A percentile compares a stretch with the other conserved stretches of the same genome.
Conservation (phyloP, 345 rosid species). For the Hibiscus trionum region DNA sequence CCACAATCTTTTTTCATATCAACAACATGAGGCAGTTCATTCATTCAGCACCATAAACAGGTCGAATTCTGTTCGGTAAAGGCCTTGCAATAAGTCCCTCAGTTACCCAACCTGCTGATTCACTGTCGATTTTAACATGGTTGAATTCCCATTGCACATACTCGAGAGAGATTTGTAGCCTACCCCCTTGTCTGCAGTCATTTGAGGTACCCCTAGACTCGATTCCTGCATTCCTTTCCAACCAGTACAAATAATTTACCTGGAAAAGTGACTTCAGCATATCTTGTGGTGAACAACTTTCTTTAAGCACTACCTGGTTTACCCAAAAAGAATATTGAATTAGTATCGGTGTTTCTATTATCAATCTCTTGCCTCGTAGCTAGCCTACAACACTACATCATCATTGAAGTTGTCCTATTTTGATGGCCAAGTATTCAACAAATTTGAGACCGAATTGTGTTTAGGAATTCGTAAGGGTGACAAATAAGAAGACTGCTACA, state of each 20-base stretch:
- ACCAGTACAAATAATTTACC: conserved; percentile 87
- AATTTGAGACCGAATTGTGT: not conserved
- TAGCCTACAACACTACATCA: not conserved
- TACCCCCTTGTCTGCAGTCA: conserved; percentile 75
- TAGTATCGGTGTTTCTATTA: not conserved
- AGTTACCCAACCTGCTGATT: conserved; percentile 65
- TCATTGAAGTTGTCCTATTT: not conserved
- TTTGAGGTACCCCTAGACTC: conserved; percentile 38
- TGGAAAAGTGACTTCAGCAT: conserved; percentile 94
- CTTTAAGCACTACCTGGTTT: conserved; percentile 80
- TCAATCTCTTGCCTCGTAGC: not conserved
- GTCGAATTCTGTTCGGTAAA: conserved; percentile 52
- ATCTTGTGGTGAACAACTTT: conserved; percentile 65
- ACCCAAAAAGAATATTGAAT: not conserved
- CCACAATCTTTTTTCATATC: not conserved
- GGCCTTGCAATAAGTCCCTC: conserved; percentile 92
- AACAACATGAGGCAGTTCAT: conserved; percentile 7
- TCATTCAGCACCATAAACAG: conserved; percentile 21
- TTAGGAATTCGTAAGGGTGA: not conserved
- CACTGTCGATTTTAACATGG: conserved; percentile 66
- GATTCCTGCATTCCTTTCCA: conserved; percentile 89
- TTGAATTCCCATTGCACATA: conserved; percentile 78
- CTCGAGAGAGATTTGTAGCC: conserved; percentile 70
- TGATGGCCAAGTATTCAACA: not conserved
- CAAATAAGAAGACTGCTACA: not conserved